phyloP scores from a whole-genome alignment of 2,329 filamentous ascomycete genomes.

The Sphaerulina musiva region DNA sequence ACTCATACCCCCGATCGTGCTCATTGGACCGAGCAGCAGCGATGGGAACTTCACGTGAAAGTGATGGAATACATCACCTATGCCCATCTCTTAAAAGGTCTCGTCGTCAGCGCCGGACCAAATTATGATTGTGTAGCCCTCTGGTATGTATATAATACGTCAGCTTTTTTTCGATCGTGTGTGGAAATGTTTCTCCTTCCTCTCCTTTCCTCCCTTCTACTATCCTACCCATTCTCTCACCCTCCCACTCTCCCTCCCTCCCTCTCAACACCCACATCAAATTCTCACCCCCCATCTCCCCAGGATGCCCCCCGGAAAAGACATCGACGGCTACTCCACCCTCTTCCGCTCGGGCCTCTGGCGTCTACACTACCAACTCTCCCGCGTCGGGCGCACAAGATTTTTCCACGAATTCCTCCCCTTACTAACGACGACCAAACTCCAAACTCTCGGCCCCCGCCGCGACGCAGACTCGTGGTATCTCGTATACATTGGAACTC shows the following conservation, averaged over 20 bases:
- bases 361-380: constrained; percentile 68
- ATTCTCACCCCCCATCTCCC: not conserved
- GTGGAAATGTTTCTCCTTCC: too few relatives aligned
- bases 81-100: constrained; percentile 65
- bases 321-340: constrained; percentile 67
- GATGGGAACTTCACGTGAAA: constrained; percentile 69
- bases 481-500: constrained; percentile 75
- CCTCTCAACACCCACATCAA: not conserved
- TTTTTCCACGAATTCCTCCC: constrained; percentile 74
- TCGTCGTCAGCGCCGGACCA: constrained; percentile 67
- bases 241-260: too few relatives aligned
- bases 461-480: constrained; percentile 68
- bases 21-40: constrained; percentile 57
- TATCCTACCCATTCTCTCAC: too few relatives aligned
- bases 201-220: too few relatives aligned
- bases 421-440: constrained; percentile 63
- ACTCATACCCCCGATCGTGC: constrained; percentile 64
- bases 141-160: constrained; percentile 52
- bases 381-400: constrained; percentile 62
- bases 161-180: too few relatives aligned
- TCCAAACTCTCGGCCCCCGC: constrained; percentile 58
- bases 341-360: constrained; percentile 69
- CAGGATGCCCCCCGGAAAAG: constrained; percentile 69
- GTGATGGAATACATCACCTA: constrained; percentile 73
- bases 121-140: constrained; percentile 73